Evolutionary conservation across 192 early-diverging fungal species (phyloP).

Genomic region (Gonapodya sp.): DNA sequence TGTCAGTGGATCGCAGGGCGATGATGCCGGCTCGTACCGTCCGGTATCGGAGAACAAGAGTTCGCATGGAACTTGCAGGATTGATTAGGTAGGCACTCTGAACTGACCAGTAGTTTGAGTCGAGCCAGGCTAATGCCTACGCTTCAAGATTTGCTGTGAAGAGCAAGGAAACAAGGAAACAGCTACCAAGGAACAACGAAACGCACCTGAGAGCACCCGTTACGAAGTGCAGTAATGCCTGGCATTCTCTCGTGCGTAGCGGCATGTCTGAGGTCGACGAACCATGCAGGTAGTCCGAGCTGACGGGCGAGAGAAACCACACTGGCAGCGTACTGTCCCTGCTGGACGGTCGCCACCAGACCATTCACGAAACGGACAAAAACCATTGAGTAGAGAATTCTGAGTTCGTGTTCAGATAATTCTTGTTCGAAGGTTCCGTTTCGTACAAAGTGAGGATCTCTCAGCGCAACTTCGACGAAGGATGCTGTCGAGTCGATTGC

Average conservation of each 20-base stretch:
- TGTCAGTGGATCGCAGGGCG: background rate
- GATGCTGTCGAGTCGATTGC: background rate
- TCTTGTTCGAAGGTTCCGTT: background rate
- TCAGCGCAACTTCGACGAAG: background rate
- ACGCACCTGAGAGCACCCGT: background rate
- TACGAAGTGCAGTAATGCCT: conserved; percentile 17
- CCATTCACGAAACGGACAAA: conserved; percentile 52
- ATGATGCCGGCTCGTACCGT: background rate
- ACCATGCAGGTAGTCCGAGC: conserved; percentile 44
- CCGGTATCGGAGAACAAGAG: background rate
- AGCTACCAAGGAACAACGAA: too few relatives aligned
- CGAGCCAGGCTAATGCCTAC: background rate
- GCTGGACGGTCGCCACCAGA: conserved; percentile 36
- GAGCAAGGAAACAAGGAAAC: background rate
- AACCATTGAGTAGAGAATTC: conserved; percentile 35
- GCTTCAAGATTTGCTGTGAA: background rate
- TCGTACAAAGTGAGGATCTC: background rate
- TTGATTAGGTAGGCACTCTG: background rate
- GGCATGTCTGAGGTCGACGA: conserved; percentile 45
- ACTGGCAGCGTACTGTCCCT: conserved; percentile 34
- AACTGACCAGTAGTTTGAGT: background rate
- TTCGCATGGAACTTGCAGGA: background rate
- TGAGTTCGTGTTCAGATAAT: conserved; percentile 37
- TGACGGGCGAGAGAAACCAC: conserved; percentile 34
- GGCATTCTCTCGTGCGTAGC: conserved; percentile 46